Percentiles rank a stretch among this genome's conserved stretches.
phyloP scores from a whole-genome alignment of 148 eudicot genomes.

The Nyssa sinensis region DNA sequence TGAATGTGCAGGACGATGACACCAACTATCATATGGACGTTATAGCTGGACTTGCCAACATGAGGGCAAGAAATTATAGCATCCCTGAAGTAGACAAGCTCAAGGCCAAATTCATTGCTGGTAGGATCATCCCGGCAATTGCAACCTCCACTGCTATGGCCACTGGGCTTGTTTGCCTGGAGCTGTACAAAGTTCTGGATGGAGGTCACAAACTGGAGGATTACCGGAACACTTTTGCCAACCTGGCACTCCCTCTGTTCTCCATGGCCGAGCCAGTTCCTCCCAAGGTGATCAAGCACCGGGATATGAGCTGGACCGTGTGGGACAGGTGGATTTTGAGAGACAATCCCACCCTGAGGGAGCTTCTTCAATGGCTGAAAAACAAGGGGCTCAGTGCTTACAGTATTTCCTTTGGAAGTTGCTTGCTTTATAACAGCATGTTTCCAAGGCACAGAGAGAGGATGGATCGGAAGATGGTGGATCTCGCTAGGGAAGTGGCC shows the following conservation, averaged over 20 bases:
- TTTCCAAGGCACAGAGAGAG: slow-evolving; percentile 49
- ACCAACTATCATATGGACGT: slow-evolving; percentile 64
- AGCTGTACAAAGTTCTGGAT: slow-evolving; percentile 53
- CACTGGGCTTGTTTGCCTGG: slow-evolving; percentile 60
- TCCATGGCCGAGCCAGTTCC: slow-evolving; percentile 63
- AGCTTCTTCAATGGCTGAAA: slow-evolving; percentile 64
- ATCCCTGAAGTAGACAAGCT: slow-evolving; percentile 63
- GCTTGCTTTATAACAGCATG: slow-evolving; percentile 66
- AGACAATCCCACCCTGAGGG: slow-evolving; percentile 49
- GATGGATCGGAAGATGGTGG: slow-evolving; percentile 54
- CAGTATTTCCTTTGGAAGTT: slow-evolving; percentile 67
- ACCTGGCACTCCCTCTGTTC: slow-evolving; percentile 60
- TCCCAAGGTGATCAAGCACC: slow-evolving; percentile 61
- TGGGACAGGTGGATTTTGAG: slow-evolving; percentile 60
- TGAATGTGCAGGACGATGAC: slow-evolving; percentile 48
- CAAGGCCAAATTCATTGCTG: slow-evolving; percentile 62
- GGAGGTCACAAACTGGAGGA: slow-evolving; percentile 60
- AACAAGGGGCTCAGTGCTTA: slow-evolving; percentile 58
- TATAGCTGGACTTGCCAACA: slow-evolving; percentile 70
- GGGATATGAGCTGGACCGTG: slow-evolving; percentile 62
- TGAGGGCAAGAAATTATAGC: slow-evolving; percentile 65
- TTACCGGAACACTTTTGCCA: slow-evolving; percentile 66
- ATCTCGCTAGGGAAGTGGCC: slow-evolving; percentile 47
- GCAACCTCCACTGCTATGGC: slow-evolving; percentile 65
- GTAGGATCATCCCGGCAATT: slow-evolving; percentile 62